Evolutionary conservation across 768 basidiomycete genomes (phyloP).

Genomic region (Cystofilobasidium ferigula): DNA sequence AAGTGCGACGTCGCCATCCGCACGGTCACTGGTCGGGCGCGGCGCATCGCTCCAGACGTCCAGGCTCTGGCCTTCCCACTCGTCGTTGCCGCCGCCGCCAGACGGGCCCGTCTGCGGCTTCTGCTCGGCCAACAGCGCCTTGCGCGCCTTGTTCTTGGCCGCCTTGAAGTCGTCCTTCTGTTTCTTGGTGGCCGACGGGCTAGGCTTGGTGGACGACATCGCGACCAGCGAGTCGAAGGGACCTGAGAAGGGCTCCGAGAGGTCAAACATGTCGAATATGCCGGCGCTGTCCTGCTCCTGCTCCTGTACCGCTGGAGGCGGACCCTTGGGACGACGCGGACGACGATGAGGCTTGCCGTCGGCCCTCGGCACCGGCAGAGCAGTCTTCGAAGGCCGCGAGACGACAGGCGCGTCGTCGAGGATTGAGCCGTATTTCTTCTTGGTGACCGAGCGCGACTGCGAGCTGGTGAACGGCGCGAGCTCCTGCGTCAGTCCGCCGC

Average conservation of each 20-base stretch:
- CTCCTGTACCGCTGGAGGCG: background rate
- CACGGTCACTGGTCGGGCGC: background rate
- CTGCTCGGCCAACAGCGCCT: slow-evolving; percentile 3
- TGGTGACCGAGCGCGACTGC: background rate
- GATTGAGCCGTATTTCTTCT: slow-evolving; percentile 11
- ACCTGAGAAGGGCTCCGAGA: background rate
- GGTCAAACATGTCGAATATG: slow-evolving; percentile 16
- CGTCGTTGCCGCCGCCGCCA: background rate
- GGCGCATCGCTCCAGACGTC: slow-evolving; percentile 1
- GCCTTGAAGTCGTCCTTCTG: slow-evolving; percentile 12
- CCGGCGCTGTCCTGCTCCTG: slow-evolving; percentile 7
- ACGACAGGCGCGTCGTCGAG: slow-evolving; percentile 3
- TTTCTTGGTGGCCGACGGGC: slow-evolving; percentile 1
- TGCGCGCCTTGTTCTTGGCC: slow-evolving; percentile 3
- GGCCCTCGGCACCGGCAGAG: too few species aligned
- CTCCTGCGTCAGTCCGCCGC: background rate
- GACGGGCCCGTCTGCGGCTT: background rate
- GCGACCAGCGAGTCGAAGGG: background rate
- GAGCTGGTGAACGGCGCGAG: background rate
- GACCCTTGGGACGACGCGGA: background rate
- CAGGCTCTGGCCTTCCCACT: slow-evolving; percentile 3
- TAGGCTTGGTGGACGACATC: background rate
- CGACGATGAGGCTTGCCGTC: background rate
- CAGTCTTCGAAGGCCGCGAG: background rate
- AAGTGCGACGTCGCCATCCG: background rate